These are phyloP conservation scores for Fusarium burgessii DNA, from an alignment of 2,329 filamentous ascomycete species.

Conservation along the genomic window DNA sequence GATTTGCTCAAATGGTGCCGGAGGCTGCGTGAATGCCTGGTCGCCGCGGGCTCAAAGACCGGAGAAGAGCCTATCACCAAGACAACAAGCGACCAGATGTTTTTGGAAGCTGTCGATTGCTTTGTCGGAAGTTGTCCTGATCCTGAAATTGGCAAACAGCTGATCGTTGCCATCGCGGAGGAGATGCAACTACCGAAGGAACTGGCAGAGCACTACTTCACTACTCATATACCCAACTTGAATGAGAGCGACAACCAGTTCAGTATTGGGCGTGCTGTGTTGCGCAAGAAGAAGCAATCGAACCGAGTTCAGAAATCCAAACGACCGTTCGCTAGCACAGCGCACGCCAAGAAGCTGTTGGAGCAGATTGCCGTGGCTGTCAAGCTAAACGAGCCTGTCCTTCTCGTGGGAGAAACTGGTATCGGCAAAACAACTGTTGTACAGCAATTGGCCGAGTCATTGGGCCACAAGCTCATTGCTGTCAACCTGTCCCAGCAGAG, in stretches of 20 bases:
- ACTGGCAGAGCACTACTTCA: slow-evolving; percentile 81
- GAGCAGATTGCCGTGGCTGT: slow-evolving; percentile 90
- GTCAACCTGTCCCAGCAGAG: slow-evolving; percentile 99
- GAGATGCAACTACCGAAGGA: slow-evolving; percentile 89
- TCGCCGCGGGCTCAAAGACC: slow-evolving; percentile 70
- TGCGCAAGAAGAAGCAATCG: slow-evolving; percentile 68
- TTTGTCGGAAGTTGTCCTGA: slow-evolving; percentile 86
- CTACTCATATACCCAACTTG: slow-evolving; percentile 77
- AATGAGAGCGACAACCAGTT: slow-evolving; percentile 70
- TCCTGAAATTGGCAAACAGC: slow-evolving; percentile 66
- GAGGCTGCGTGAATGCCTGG: slow-evolving; percentile 76
- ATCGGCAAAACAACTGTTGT: slow-evolving; percentile 98
- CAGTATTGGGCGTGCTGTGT: slow-evolving; percentile 73
- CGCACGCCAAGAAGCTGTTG: slow-evolving; percentile 83
- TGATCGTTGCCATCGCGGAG: slow-evolving; percentile 81
- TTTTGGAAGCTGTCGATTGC: slow-evolving; percentile 92
- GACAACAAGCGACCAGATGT: slow-evolving; percentile 82
- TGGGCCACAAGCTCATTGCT: slow-evolving; percentile 88
- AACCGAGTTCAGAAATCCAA: slow-evolving; percentile 64
- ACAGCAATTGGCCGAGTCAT: slow-evolving; percentile 86
- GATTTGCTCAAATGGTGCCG: slow-evolving; percentile 94
- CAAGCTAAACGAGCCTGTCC: slow-evolving; percentile 84
- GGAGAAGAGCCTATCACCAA: slow-evolving; percentile 80
- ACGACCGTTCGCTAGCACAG: slow-evolving; percentile 87
- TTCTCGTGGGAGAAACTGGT: slow-evolving; percentile 98